A percentile compares a stretch with the other conserved stretches of the same genome.
Evolutionary conservation across 1,139 yeast species (phyloP).

Genomic region (Petasospora fabianii): DNA sequence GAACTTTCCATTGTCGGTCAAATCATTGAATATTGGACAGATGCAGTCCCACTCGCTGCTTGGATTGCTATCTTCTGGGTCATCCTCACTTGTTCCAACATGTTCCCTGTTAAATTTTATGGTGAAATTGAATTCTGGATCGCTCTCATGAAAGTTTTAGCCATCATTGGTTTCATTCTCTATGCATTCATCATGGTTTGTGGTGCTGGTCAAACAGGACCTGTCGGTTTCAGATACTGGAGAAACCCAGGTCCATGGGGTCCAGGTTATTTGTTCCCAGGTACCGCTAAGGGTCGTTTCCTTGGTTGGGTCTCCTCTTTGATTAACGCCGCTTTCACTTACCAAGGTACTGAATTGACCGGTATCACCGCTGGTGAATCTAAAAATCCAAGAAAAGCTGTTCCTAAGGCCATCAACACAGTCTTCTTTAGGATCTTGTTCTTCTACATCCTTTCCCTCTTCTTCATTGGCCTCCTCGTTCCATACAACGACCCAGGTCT

Average conservation of each 20-base stretch:
- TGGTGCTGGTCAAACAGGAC: constrained; percentile 67
- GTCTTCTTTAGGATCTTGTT: constrained; percentile 74
- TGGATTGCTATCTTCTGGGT: constrained; percentile 64
- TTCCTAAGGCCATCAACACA: constrained; percentile 74
- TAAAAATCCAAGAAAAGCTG: constrained; percentile 68
- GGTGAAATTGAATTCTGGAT: constrained; percentile 72
- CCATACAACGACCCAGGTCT: constrained; percentile 61
- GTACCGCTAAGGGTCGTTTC: constrained; percentile 49
- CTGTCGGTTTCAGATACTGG: constrained; percentile 78
- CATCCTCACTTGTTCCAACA: constrained; percentile 41
- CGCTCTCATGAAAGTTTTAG: constrained; percentile 63
- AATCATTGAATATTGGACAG: constrained; percentile 72
- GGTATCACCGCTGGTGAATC: constrained; percentile 80
- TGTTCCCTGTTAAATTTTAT: constrained; percentile 59
- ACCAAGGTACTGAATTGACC: constrained; percentile 71
- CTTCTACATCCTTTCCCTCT: constrained; percentile 65
- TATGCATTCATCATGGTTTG: constrained; percentile 68
- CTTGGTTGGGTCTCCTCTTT: constrained; percentile 58
- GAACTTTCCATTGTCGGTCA: constrained; percentile 81
- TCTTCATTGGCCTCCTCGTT: constrained; percentile 71
- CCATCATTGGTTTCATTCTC: constrained; percentile 67
- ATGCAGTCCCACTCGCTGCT: constrained; percentile 58
- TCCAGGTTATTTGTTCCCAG: constrained; percentile 43
- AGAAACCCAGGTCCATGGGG: constrained; percentile 56
- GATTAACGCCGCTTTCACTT: constrained; percentile 74